phyloP scores from a whole-genome alignment of 805 yeast species.

The Lachancea mirantina region DNA sequence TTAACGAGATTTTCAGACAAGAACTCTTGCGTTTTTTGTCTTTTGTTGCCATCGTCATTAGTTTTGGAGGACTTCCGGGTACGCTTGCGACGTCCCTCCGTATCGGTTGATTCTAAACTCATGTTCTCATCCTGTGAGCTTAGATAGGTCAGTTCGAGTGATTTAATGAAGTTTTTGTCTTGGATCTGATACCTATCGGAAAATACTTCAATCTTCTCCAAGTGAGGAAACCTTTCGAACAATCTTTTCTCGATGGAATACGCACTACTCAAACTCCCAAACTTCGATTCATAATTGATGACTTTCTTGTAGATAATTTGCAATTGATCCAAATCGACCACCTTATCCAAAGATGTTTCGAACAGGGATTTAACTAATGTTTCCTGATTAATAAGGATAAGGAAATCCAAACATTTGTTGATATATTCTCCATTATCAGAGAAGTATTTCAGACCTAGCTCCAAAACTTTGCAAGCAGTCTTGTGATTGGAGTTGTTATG shows the following conservation, averaged over 20 bases:
- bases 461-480: conserved; percentile 70
- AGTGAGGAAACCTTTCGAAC: conserved; percentile 57
- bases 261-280: conserved; percentile 64
- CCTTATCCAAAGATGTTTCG: conserved; percentile 62
- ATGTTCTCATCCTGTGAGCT: conserved; percentile 15
- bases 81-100: conserved; percentile 3
- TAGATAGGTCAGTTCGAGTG: conserved; percentile 31
- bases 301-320: conserved; percentile 49
- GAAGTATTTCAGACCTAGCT: conserved; percentile 59
- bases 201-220: conserved; percentile 31
- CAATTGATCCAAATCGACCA: conserved; percentile 30
- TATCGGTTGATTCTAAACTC: not conserved
- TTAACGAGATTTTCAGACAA: conserved; percentile 25
- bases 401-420: conserved; percentile 61
- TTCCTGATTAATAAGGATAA: conserved; percentile 62
- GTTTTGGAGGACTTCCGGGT: not conserved
- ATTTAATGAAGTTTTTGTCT: conserved; percentile 28
- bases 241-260: conserved; percentile 60
- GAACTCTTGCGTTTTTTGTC: conserved; percentile 7
- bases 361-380: conserved; percentile 71
- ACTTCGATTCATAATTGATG: conserved; percentile 59
- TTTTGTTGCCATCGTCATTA: not conserved
- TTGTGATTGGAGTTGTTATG: conserved; percentile 54
- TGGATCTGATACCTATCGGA: conserved; percentile 34
- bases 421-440: conserved; percentile 54